These are phyloP conservation scores for Fusarium sp. DNA, from an alignment of 2,329 filamentous ascomycete genomes.

Conservation along the genomic window DNA sequence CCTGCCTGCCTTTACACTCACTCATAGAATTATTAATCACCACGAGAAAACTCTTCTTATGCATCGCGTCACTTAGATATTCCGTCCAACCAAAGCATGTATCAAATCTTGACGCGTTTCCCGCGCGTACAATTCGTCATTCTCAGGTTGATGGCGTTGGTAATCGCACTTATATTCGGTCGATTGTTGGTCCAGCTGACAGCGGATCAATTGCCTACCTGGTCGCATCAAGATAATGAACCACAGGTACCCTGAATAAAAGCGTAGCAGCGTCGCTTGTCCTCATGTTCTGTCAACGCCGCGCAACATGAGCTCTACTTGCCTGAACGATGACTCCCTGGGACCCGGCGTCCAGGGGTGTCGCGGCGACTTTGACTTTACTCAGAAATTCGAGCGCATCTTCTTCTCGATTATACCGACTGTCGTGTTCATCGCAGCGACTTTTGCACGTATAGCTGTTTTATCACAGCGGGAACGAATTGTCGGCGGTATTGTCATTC, in stretches of 20 bases:
- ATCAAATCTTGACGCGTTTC: not conserved
- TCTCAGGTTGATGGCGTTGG: not conserved
- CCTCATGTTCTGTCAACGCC: not conserved
- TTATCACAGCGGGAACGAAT: constrained; percentile 52
- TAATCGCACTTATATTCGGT: constrained; percentile 3
- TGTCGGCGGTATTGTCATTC: constrained; percentile 54
- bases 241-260: not conserved
- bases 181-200: constrained; percentile 28
- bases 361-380: constrained; percentile 65
- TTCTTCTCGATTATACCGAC: constrained; percentile 61
- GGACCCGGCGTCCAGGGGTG: constrained; percentile 62
- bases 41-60: not conserved
- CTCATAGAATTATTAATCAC: not conserved
- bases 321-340: constrained; percentile 56
- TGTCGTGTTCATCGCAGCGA: constrained; percentile 55
- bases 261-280: not conserved
- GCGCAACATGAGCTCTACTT: constrained; percentile 38
- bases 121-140: constrained; percentile 8
- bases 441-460: constrained; percentile 51
- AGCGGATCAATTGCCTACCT: constrained; percentile 13
- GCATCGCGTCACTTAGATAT: not conserved
- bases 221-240: not conserved
- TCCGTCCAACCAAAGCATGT: not conserved
- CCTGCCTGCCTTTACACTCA: not conserved
- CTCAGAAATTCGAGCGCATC: constrained; percentile 62